phyloP scores from a whole-genome alignment of 2,329 filamentous ascomycete species.

The Diaporthe aspalathi region DNA sequence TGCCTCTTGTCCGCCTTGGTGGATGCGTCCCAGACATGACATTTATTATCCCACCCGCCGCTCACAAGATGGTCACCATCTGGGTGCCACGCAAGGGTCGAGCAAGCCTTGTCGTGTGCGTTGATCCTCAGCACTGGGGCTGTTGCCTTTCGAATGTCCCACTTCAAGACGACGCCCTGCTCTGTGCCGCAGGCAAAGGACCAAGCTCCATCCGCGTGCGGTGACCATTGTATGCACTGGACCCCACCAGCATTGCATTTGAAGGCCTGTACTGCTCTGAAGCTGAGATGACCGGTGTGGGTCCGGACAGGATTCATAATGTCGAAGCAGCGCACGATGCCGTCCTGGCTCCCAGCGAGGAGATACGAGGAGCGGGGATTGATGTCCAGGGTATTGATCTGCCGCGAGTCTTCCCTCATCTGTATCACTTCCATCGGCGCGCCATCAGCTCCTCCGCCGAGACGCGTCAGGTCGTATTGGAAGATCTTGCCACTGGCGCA shows the following conservation, averaged over 20 bases:
- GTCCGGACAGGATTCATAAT: constrained; percentile 61
- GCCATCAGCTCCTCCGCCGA: constrained; percentile 55
- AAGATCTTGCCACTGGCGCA: constrained; percentile 74
- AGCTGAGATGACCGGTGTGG: constrained; percentile 62
- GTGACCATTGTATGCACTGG: constrained; percentile 74
- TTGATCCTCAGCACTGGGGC: constrained; percentile 69
- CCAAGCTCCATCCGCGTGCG: constrained; percentile 63
- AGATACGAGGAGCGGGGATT: constrained; percentile 69
- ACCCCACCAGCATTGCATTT: constrained; percentile 67
- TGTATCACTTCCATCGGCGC: constrained; percentile 66
- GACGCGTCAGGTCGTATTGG: constrained; percentile 68
- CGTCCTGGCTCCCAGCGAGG: constrained; percentile 73
- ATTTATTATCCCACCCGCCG: constrained; percentile 70
- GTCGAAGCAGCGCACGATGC: constrained; percentile 71
- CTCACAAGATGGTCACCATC: constrained; percentile 75
- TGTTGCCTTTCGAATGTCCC: constrained; percentile 68
- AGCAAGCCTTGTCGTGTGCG: constrained; percentile 70
- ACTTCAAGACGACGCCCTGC: constrained; percentile 70
- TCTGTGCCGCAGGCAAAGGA: constrained; percentile 74
- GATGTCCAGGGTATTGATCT: constrained; percentile 72
- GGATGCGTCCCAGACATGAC: constrained; percentile 75
- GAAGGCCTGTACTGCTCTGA: constrained; percentile 59
- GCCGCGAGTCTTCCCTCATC: constrained; percentile 70
- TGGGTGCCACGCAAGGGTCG: constrained; percentile 74
- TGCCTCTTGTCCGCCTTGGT: constrained; percentile 70